Evolutionary conservation across 1,284 basidiomycete genomes (phyloP).

Genomic region (Fomitopsis pinicola): DNA sequence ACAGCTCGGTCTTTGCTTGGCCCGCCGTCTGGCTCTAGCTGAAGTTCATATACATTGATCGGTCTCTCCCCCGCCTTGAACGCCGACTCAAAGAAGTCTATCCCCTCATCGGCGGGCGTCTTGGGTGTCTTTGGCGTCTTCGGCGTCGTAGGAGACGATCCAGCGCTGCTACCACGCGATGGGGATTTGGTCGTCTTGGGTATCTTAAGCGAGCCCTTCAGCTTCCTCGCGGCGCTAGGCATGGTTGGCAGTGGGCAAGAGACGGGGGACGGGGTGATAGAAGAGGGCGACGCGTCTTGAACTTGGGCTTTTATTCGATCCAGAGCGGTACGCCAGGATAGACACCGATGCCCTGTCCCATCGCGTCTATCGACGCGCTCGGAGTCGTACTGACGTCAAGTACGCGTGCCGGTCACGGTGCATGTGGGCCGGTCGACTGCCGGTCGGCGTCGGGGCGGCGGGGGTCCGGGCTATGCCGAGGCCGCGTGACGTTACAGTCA

Average conservation of each 20-base stretch:
- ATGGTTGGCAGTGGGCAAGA: conserved; percentile 9
- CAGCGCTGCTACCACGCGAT: not conserved
- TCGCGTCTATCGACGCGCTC: not conserved
- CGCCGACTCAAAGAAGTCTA: conserved; percentile 78
- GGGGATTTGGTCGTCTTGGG: conserved; percentile 11
- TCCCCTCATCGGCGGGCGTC: conserved; percentile 89
- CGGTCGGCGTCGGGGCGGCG: not conserved
- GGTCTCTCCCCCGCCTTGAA: conserved; percentile 51
- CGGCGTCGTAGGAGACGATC: conserved; percentile 14
- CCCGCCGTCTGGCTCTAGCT: conserved; percentile 84
- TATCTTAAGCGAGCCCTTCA: conserved; percentile 21
- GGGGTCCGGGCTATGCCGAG: not conserved
- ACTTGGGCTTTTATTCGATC: not conserved
- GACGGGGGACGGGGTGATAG: conserved; percentile 8
- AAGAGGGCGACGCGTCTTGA: conserved; percentile 3
- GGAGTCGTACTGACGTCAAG: not conserved
- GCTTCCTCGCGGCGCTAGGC: conserved; percentile 17
- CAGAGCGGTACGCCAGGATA: not conserved
- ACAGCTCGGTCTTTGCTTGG: conserved; percentile 82
- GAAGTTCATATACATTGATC: conserved; percentile 81
- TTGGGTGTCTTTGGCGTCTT: conserved; percentile 52
- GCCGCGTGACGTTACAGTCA: too few species aligned
- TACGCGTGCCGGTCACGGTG: not conserved
- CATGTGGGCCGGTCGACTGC: not conserved
- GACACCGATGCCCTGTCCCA: not conserved